Percentiles rank a stretch among this genome's conserved stretches.
These are phyloP conservation scores for Lecanosticta acicola DNA, from an alignment of 2,329 filamentous ascomycete genomes.

Conservation along the genomic window DNA sequence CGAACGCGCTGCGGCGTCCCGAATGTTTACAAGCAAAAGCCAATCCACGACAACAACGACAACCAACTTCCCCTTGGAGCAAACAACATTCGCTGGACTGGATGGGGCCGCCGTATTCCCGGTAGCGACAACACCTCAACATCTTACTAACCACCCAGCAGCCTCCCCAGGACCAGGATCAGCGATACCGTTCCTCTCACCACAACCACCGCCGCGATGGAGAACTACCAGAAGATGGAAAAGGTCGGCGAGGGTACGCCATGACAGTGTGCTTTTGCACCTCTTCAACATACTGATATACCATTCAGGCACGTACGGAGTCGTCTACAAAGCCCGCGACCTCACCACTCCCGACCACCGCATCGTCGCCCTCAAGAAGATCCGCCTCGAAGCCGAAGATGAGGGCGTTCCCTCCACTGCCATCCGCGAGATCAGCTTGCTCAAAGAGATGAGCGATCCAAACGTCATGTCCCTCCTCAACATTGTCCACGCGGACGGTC, in stretches of 20 bases:
- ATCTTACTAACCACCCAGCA: slow-evolving; percentile 1
- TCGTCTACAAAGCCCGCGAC: slow-evolving; percentile 90
- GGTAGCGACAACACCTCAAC: slow-evolving; percentile 3
- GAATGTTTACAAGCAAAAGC: neutral
- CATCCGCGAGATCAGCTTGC: slow-evolving; percentile 86
- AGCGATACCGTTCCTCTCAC: neutral
- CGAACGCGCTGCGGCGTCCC: neutral
- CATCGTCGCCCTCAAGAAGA: slow-evolving; percentile 92
- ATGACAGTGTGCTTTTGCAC: neutral
- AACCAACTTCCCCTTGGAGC: neutral
- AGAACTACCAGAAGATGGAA: slow-evolving; percentile 85
- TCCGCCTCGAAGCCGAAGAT: slow-evolving; percentile 89
- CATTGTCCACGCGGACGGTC: slow-evolving; percentile 89
- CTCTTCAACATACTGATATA: neutral
- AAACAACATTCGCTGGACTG: neutral
- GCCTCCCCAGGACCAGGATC: neutral
- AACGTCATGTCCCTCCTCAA: slow-evolving; percentile 85
- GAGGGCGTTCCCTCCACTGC: slow-evolving; percentile 89
- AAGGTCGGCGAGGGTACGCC: slow-evolving; percentile 86
- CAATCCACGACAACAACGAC: neutral
- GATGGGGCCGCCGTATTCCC: slow-evolving; percentile 3
- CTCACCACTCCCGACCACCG: slow-evolving; percentile 68
- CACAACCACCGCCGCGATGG: slow-evolving; percentile 10
- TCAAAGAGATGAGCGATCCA: slow-evolving; percentile 90
- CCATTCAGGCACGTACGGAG: slow-evolving; percentile 75